These are phyloP conservation scores for Exophiala bonariae DNA, from an alignment of 2,329 filamentous ascomycete genomes.

Conservation along the genomic window DNA sequence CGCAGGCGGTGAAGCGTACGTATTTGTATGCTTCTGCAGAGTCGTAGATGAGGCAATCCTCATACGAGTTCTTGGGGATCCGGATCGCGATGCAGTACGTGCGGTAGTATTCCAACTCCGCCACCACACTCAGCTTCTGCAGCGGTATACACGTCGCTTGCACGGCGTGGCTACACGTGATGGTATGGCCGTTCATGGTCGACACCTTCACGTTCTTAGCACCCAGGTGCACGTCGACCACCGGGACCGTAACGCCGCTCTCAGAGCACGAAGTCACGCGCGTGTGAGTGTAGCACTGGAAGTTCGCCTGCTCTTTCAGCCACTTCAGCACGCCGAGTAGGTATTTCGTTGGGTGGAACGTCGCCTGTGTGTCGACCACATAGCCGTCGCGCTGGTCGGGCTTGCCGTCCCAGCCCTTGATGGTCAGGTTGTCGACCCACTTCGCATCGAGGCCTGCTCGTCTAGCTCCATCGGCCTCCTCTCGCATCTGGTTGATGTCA, in stretches of 20 bases:
- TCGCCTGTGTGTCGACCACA: constrained; percentile 50
- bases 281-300: constrained; percentile 54
- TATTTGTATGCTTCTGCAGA: constrained; percentile 58
- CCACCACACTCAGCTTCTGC: constrained; percentile 55
- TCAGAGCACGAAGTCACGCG: constrained; percentile 51
- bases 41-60: constrained; percentile 59
- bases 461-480: constrained; percentile 47
- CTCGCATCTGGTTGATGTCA: constrained; percentile 47
- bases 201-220: constrained; percentile 48
- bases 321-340: constrained; percentile 53
- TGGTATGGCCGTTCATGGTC: constrained; percentile 48
- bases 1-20: constrained; percentile 53
- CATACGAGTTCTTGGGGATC: constrained; percentile 52
- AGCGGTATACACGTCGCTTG: constrained; percentile 58
- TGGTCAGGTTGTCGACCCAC: constrained; percentile 44
- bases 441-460: constrained; percentile 44
- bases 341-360: constrained; percentile 60
- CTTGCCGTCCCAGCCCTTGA: constrained; percentile 54
- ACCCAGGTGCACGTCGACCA: constrained; percentile 39
- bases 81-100: constrained; percentile 60
- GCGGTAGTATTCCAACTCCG: constrained; percentile 54
- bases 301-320: constrained; percentile 53
- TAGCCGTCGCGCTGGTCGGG: constrained; percentile 54
- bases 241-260: constrained; percentile 43
- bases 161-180: constrained; percentile 51